phyloP scores from a whole-genome alignment of 805 yeast genomes.

The Sugiyamaella mastotermitis region DNA sequence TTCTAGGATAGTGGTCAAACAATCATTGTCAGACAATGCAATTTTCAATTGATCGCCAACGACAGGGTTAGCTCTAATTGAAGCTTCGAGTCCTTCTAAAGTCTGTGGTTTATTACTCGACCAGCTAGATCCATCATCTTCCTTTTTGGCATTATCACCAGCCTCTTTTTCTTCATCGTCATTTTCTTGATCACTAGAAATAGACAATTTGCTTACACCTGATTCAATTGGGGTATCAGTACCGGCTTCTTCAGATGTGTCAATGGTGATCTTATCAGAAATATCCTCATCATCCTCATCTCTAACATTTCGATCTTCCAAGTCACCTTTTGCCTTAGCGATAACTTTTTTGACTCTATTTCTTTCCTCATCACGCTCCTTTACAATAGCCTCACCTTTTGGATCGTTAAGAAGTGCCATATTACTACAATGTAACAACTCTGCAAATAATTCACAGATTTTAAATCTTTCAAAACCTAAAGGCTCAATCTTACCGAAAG shows the following conservation, averaged over 20 bases:
- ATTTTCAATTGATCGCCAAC: slow-evolving; percentile 87
- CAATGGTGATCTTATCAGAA: not conserved
- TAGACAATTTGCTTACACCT: slow-evolving; percentile 16
- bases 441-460: slow-evolving; percentile 88
- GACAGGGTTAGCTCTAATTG: slow-evolving; percentile 53
- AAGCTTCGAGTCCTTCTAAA: slow-evolving; percentile 31
- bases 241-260: slow-evolving; percentile 4
- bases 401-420: slow-evolving; percentile 85
- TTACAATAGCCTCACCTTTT: slow-evolving; percentile 60
- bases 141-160: slow-evolving; percentile 10
- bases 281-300: slow-evolving; percentile 18
- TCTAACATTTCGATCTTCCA: slow-evolving; percentile 21
- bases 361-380: slow-evolving; percentile 64
- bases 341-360: slow-evolving; percentile 37
- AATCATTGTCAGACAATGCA: slow-evolving; percentile 66
- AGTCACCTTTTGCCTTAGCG: slow-evolving; percentile 28
- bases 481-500: slow-evolving; percentile 63
- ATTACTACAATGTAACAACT: slow-evolving; percentile 92
- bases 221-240: slow-evolving; percentile 15
- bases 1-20: slow-evolving; percentile 59
- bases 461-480: slow-evolving; percentile 89
- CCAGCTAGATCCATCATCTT: slow-evolving; percentile 3
- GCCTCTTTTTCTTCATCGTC: slow-evolving; percentile 21
- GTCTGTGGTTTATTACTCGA: slow-evolving; percentile 4
- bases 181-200: slow-evolving; percentile 27